Evolutionary conservation across 495 filamentous ascomycete species (phyloP).

Genomic region (Lophium mytilinum): DNA sequence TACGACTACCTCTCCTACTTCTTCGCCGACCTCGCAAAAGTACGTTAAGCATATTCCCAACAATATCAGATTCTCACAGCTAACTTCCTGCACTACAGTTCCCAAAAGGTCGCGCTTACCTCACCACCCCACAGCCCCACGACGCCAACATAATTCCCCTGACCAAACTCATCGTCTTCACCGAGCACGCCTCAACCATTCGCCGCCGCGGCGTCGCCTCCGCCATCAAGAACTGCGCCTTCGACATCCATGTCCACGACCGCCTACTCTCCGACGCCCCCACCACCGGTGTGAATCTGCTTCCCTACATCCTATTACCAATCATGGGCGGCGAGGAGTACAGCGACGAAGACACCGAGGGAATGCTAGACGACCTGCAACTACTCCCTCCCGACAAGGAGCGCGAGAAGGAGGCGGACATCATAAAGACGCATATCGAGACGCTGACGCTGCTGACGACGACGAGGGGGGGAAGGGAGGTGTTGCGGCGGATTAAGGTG

Average conservation of each 20-base stretch:
- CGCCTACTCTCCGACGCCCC: constrained; percentile 44
- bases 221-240: constrained; percentile 80
- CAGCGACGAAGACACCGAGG: constrained; percentile 58
- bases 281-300: constrained; percentile 62
- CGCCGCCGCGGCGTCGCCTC: constrained; percentile 85
- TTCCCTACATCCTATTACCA: constrained; percentile 78
- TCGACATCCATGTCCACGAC: constrained; percentile 61
- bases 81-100: constrained; percentile 30
- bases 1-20: constrained; percentile 90
- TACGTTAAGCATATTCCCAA: constrained; percentile 2
- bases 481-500: constrained; percentile 65
- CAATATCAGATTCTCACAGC: neutral
- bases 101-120: constrained; percentile 64
- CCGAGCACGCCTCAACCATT: constrained; percentile 70
- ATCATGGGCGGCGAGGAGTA: constrained; percentile 53
- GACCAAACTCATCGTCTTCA: constrained; percentile 85
- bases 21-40: constrained; percentile 85
- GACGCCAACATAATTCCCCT: constrained; percentile 66
- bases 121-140: constrained; percentile 63
- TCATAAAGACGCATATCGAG: constrained; percentile 80
- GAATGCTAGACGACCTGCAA: constrained; percentile 80
- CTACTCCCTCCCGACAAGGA: constrained; percentile 79
- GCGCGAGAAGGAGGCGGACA: constrained; percentile 63
- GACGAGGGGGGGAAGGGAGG: constrained; percentile 63
- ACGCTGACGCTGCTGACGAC: constrained; percentile 76